Percentiles rank a stretch among this genome's conserved stretches.
Evolutionary conservation across 768 basidiomycete genomes (phyloP).

Genomic region (Pulveroboletus sp.): DNA sequence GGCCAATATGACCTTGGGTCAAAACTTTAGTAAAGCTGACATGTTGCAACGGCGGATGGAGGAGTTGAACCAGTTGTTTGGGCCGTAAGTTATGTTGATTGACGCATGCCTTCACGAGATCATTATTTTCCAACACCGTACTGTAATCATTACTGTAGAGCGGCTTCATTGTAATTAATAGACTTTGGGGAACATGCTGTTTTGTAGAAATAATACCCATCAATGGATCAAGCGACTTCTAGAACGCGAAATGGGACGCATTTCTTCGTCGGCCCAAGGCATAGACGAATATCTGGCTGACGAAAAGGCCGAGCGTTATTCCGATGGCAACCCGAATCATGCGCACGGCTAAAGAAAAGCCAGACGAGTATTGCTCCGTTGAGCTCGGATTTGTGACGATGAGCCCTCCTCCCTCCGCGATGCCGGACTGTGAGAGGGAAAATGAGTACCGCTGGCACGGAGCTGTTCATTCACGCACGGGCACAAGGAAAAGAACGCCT

Average conservation of each 20-base stretch:
- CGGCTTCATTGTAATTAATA: slow-evolving; percentile 31
- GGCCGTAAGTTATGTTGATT: slow-evolving; percentile 34
- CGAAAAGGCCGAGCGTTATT: slow-evolving; percentile 81
- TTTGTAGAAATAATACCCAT: not conserved
- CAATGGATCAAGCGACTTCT: slow-evolving; percentile 17
- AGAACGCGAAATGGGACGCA: slow-evolving; percentile 75
- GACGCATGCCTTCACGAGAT: slow-evolving; percentile 12
- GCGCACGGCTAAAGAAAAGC: slow-evolving; percentile 74
- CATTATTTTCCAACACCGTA: slow-evolving; percentile 17
- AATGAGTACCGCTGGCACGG: slow-evolving; percentile 10
- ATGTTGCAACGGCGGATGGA: slow-evolving; percentile 84
- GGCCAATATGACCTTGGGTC: slow-evolving; percentile 91
- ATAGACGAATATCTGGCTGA: slow-evolving; percentile 75
- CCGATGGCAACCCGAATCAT: slow-evolving; percentile 86
- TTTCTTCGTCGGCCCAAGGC: slow-evolving; percentile 72
- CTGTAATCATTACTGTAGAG: slow-evolving; percentile 33
- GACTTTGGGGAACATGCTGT: slow-evolving; percentile 9
- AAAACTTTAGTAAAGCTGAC: slow-evolving; percentile 85
- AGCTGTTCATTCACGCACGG: slow-evolving; percentile 49
- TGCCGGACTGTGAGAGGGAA: slow-evolving; percentile 54
- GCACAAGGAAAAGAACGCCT: slow-evolving; percentile 87
- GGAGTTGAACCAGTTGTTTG: slow-evolving; percentile 78
- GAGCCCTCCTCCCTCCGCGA: slow-evolving; percentile 72
- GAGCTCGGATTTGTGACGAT: slow-evolving; percentile 52
- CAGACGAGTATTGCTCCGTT: slow-evolving; percentile 61